Base-by-base conservation (phyloP, 371 early-diverging fungal species). In the Zopfochytrium polystomum region DNA sequence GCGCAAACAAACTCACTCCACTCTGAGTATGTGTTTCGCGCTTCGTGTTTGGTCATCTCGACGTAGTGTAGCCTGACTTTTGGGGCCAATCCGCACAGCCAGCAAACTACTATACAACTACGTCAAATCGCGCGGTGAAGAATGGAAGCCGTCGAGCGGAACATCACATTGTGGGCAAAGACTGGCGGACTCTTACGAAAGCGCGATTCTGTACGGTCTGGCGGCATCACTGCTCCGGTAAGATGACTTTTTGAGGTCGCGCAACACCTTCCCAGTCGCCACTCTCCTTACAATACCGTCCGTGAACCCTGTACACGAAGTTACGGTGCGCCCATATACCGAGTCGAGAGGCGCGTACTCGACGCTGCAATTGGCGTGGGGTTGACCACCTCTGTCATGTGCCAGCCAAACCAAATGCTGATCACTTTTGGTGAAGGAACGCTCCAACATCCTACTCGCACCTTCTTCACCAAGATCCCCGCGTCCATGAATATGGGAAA, bases 401-500 rank as follows among this genome's bases (percentile, higher is more conserved):
- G 38, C 38, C 38, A 38, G 7, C 38, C 38, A 38, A 38, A 38
- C 38, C 7, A 7, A 38, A 38, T 38, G 38, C 18, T 11, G 11
- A 38, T 38, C 38, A 38, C 38, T 15, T 26, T 63, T 5, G 64
- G 64, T 5, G 64, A 63, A 33, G 58, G 58, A 11, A 45, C 47
- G 4, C 3, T n/a, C 15, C 6, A n/a, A 15, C 64, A 63, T 32
- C 64, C 64, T 18, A 25, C 58, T 15, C 27, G 64, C 5, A 63
- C 58, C 3, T 51, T 50, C 25, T 50, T 63, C 30, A 34, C 45
- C 18, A 33, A 22, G 13, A 35, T 46, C 7, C n/a, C 20, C 27
- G 20, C 18, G 6, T 18, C 20, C 30, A 32, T 63, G 11, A 50
- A 57, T 31, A 52, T 63, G 50, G 64, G 64, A 29, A 63, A 63